phyloP scores from a whole-genome alignment of 169 alveolate species.

The Plasmodium cynomolgi region DNA sequence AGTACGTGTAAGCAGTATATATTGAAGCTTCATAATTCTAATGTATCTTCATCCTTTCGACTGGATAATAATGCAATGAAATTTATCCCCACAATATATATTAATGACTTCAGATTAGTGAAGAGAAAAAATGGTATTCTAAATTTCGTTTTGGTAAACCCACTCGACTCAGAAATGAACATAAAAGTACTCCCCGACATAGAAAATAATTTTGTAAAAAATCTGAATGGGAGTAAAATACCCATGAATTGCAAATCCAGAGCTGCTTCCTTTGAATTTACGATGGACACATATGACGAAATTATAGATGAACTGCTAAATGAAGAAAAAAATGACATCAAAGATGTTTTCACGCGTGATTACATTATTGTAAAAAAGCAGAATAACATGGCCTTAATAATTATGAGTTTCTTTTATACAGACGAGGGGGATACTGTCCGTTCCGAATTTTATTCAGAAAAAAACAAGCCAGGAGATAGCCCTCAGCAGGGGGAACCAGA shows the following conservation, averaged over 20 bases:
- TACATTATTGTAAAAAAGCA: slow-evolving; percentile 31
- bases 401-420: slow-evolving; percentile 30
- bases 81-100: slow-evolving; percentile 54
- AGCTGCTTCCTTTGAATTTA: slow-evolving; percentile 25
- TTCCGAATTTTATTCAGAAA: background rate
- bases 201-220: slow-evolving; percentile 41
- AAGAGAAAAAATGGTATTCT: slow-evolving; percentile 52
- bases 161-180: slow-evolving; percentile 61
- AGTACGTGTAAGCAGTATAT: slow-evolving; percentile 33
- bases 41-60: slow-evolving; percentile 18
- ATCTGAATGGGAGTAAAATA: slow-evolving; percentile 21
- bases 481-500: background rate
- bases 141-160: slow-evolving; percentile 58
- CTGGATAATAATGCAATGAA: slow-evolving; percentile 54
- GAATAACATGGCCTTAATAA: slow-evolving; percentile 69
- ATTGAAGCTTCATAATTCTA: slow-evolving; percentile 40
- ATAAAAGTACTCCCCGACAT: slow-evolving; percentile 51
- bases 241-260: slow-evolving; percentile 17
- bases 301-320: slow-evolving; percentile 40
- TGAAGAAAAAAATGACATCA: slow-evolving; percentile 21
- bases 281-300: slow-evolving; percentile 44
- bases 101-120: slow-evolving; percentile 47
- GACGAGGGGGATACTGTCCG: background rate
- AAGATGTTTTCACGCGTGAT: slow-evolving; percentile 13
- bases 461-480: background rate